phyloP scores from a whole-genome alignment of 139 green algal species.

The Micractinium conductrix region DNA sequence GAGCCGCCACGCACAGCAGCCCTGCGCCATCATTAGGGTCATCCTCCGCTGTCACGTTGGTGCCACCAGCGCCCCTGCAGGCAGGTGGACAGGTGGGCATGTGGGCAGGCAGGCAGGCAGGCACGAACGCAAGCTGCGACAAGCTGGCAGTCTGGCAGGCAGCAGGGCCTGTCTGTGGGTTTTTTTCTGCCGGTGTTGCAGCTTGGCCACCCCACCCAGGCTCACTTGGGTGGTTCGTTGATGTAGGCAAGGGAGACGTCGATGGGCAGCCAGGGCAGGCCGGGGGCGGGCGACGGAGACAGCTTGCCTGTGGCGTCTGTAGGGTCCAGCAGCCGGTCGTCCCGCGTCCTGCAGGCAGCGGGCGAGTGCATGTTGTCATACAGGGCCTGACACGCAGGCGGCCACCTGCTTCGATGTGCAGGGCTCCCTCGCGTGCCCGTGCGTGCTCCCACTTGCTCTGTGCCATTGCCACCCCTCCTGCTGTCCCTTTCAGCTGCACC shows the following conservation, averaged over 20 bases:
- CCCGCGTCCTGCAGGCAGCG: background rate
- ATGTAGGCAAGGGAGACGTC: conserved; percentile 53
- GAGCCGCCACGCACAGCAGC: conserved; percentile 44
- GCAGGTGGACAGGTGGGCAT: background rate
- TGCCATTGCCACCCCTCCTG: too few species aligned
- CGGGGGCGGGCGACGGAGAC: conserved; percentile 40
- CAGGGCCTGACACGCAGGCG: too few species aligned
- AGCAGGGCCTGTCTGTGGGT: too few species aligned
- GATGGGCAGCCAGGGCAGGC: conserved; percentile 51
- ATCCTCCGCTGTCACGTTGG: conserved; percentile 58
- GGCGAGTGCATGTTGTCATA: background rate
- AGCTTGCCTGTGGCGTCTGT: conserved; percentile 54
- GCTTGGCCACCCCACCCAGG: background rate
- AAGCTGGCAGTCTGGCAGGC: background rate
- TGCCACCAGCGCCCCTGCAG: background rate
- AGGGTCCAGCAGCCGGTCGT: conserved; percentile 53
- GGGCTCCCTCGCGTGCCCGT: too few species aligned
- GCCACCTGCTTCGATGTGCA: too few species aligned
- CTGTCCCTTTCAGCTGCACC: too few species aligned
- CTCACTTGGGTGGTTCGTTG: conserved; percentile 60
- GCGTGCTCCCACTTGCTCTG: too few species aligned
- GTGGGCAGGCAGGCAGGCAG: background rate
- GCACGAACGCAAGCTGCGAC: too few species aligned
- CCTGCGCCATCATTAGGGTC: conserved; percentile 21
- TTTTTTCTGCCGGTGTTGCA: too few species aligned